phyloP scores from a whole-genome alignment of 495 filamentous ascomycete species.

The Tuber magnatum region DNA sequence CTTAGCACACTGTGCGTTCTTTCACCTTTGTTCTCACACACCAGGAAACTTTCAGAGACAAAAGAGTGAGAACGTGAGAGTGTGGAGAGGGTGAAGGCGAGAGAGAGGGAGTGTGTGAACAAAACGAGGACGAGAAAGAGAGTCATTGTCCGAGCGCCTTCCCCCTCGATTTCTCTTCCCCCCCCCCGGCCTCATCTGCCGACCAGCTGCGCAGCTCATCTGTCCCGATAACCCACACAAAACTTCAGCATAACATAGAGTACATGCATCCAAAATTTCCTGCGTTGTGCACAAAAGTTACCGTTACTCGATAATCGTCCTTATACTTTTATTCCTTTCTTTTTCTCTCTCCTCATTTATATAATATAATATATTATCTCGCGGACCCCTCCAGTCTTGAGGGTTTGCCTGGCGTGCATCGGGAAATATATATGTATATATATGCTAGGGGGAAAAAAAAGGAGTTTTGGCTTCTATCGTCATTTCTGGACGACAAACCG shows the following conservation, averaged over 20 bases:
- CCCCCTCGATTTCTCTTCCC: neutral
- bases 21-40: constrained; percentile 2
- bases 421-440: neutral
- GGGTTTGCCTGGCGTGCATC: neutral
- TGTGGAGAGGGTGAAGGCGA: neutral
- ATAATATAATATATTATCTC: neutral
- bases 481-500: neutral
- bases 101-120: neutral
- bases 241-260: neutral
- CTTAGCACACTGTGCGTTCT: constrained; percentile 4
- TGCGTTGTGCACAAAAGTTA: neutral
- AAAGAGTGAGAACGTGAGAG: neutral
- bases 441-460: neutral
- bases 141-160: constrained; percentile 1
- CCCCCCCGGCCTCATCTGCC: neutral
- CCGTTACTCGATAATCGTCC: neutral
- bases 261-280: neutral
- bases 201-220: neutral
- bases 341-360: neutral
- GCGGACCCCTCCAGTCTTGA: neutral
- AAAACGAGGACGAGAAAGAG: neutral
- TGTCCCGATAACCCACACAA: neutral
- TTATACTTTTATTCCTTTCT: neutral
- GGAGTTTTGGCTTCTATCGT: neutral
- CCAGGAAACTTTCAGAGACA: neutral